Evolutionary conservation across 2,329 filamentous ascomycete genomes (phyloP).

Genomic region (Sporothrix curviconia): DNA sequence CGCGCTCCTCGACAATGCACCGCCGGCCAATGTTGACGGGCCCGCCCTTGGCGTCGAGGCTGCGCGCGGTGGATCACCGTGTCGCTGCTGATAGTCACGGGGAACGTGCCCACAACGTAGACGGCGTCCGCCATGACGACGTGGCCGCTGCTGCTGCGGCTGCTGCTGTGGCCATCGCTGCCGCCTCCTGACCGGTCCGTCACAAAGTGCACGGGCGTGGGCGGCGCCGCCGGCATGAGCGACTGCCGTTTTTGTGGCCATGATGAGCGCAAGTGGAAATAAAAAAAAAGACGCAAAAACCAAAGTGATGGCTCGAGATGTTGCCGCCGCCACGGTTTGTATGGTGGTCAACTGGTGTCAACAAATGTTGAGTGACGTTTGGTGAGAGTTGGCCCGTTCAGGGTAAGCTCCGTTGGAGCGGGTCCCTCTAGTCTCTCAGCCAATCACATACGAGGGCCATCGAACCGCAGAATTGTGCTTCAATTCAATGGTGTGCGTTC

Average conservation of each 20-base stretch:
- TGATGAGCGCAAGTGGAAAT: background rate
- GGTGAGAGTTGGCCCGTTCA: background rate
- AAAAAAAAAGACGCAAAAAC: background rate
- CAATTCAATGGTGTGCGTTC: no score
- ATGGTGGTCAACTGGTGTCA: no score
- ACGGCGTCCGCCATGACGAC: slow-evolving; percentile 58
- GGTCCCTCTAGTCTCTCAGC: background rate
- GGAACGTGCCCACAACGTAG: slow-evolving; percentile 62
- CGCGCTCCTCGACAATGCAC: slow-evolving; percentile 72
- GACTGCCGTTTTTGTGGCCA: slow-evolving; percentile 47
- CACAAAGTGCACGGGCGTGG: slow-evolving; percentile 53
- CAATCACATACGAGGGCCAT: no score
- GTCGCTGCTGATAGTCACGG: slow-evolving; percentile 70
- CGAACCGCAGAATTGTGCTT: no score
- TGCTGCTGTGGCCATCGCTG: no score
- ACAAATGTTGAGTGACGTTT: background rate
- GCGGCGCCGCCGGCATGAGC: slow-evolving; percentile 43
- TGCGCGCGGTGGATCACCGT: slow-evolving; percentile 79
- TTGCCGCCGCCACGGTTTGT: background rate
- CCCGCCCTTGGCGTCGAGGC: slow-evolving; percentile 70
- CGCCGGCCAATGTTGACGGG: slow-evolving; percentile 74
- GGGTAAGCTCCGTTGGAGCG: background rate
- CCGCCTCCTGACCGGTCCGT: slow-evolving; percentile 3
- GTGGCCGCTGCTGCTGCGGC: slow-evolving; percentile 33
- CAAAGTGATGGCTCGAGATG: background rate